Conservation (phyloP, 192 early-diverging fungal genomes). For the Physocladia obscura region DNA sequence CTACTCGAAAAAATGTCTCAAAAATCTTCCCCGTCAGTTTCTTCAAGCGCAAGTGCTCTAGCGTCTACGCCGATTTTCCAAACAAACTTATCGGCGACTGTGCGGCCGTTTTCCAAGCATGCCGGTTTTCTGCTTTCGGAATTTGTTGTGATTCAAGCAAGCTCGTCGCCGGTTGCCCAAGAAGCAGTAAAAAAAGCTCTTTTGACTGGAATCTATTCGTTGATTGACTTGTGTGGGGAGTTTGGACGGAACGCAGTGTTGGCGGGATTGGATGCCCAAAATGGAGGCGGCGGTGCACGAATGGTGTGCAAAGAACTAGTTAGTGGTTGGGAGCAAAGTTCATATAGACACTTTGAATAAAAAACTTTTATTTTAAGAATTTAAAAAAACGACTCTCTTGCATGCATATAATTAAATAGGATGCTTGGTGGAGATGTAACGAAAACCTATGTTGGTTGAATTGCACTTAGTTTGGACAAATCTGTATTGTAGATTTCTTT, state of each 20-base stretch:
- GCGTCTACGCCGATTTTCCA: conserved; percentile 56
- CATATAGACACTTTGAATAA: neutral
- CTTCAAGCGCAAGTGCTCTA: conserved; percentile 14
- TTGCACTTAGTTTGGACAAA: too few relatives aligned
- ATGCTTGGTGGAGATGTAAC: too few relatives aligned
- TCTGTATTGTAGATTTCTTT: too few relatives aligned
- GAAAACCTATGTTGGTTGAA: too few relatives aligned
- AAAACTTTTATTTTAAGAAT: too few relatives aligned
- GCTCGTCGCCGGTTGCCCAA: conserved; percentile 23
- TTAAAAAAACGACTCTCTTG: too few relatives aligned
- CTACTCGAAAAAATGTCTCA: conserved; percentile 18
- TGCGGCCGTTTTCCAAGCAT: conserved; percentile 39
- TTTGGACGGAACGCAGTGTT: conserved; percentile 67
- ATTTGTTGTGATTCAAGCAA: conserved; percentile 58
- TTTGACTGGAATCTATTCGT: conserved; percentile 53
- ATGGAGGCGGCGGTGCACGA: conserved; percentile 7
- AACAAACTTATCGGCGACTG: conserved; percentile 35
- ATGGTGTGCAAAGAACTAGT: conserved; percentile 39
- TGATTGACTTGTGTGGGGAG: conserved; percentile 67
- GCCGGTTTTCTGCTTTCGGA: conserved; percentile 46
- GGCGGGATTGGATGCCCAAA: conserved; percentile 50
- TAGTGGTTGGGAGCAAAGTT: conserved; percentile 36
- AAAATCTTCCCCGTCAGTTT: neutral
- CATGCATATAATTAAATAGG: too few relatives aligned
- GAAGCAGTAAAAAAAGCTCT: conserved; percentile 42